Base-by-base conservation (phyloP, 2,329 filamentous ascomycete genomes). In the Penicillium sp. region DNA sequence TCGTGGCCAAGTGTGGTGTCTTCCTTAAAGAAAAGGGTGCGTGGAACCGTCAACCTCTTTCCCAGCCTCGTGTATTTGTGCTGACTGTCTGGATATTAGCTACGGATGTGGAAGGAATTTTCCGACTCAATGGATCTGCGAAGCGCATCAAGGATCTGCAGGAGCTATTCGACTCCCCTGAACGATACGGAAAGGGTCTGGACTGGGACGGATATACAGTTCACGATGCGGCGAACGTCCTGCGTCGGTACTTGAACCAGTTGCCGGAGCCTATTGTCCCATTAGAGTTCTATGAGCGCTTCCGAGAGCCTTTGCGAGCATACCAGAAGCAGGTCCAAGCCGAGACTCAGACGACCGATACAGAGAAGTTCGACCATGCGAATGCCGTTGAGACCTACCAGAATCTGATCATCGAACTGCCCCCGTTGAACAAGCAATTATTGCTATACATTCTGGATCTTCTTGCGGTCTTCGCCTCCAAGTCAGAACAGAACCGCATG, bases 181-280 rank as follows among this genome's bases (percentile, higher is more conserved):
- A 96, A 68, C 85, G 93, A 67, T 99, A 96, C 73, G 95, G 95
- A 53, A 99, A 99, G 77, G 95, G 95, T 16, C 83, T 99, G 26
- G 90, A 96, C 68, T 99, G 95, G 95, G 90, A 91, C 47, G 95
- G 95, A 47, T 99, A 96, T 74, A 99, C 95, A 0, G 95, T 99
- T 43, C 95, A 99, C 75, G 95, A 99, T 82, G 95, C 95, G 26
- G 93, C 95, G 68, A 99, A 98, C 71, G 93, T 99, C 59, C 84
- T 99, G 45, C 88, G 95, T 61, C 87, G 95, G 66, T 99, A 99
- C 73, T 86, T 99, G 61, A 98, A 98, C 75, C 91, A 96, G 70
- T 84, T 99, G 2, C 95, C 95, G 2, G 95, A 99, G 72, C 95
- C 95, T 5, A 96, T 99, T 62, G 95, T 99, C 29, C 95, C 95